Conservation (phyloP, 208 protist genomes). For the Wallacemonas sp. region DNA sequence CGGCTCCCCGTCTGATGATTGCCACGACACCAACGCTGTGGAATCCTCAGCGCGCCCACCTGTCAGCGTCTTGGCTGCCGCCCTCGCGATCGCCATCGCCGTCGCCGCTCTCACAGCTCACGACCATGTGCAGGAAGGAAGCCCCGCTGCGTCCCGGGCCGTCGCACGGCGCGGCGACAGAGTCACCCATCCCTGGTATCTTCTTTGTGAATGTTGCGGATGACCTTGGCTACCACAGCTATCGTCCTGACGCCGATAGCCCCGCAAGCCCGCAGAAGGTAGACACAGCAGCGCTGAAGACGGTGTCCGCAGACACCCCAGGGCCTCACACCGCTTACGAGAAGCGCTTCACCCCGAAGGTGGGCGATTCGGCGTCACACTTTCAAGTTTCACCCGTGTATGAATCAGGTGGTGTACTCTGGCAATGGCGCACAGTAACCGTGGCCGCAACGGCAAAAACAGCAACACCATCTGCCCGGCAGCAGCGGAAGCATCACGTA, state of each 20-base stretch:
- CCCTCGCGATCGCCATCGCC: no score
- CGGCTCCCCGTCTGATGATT: no score
- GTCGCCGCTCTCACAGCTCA: no score
- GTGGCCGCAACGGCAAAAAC: no score
- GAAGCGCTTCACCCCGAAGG: neutral
- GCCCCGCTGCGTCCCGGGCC: no score
- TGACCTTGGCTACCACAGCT: constrained; percentile 32
- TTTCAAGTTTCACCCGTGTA: constrained; percentile 58
- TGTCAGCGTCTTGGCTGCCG: no score
- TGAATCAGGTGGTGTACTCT: constrained; percentile 42
- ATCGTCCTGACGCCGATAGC: constrained; percentile 2
- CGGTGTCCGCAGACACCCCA: neutral
- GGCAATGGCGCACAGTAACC: constrained; percentile 71
- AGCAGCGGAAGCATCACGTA: no score
- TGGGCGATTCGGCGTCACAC: constrained; percentile 13
- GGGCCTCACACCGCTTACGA: neutral
- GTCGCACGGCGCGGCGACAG: no score
- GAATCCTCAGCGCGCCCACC: no score
- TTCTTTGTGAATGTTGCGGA: constrained; percentile 29
- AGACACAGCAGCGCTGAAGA: neutral
- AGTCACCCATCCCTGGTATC: constrained; percentile 11
- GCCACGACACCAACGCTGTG: no score
- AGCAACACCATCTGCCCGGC: no score
- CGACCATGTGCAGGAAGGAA: no score
- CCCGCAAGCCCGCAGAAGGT: neutral